These are phyloP conservation scores for Cardiospermum halicacabum DNA, from an alignment of 345 rosid species.

Conservation along the genomic window DNA sequence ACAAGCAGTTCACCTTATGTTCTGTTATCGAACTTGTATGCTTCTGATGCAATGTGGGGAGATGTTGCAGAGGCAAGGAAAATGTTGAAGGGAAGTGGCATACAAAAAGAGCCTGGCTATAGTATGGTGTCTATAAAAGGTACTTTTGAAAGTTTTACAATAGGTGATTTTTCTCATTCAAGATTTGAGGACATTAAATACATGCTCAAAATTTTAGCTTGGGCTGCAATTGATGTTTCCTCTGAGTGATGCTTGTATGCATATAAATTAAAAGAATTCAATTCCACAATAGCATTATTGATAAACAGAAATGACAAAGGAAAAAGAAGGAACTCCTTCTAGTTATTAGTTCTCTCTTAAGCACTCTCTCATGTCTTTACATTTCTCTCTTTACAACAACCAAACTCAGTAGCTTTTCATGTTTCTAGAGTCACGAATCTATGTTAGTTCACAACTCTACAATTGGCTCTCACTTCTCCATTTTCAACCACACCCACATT, in stretches of 20 bases:
- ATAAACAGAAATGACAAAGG: neutral
- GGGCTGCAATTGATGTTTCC: conserved; percentile 24
- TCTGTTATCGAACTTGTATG: conserved; percentile 54
- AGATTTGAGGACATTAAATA: conserved; percentile 36
- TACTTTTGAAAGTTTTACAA: conserved; percentile 36
- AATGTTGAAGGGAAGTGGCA: conserved; percentile 48
- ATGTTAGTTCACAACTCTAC: conserved; percentile 43
- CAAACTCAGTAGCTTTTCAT: neutral
- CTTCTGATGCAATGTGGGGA: conserved; percentile 56
- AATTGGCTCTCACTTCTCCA: conserved; percentile 65
- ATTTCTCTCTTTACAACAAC: neutral
- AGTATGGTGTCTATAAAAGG: conserved; percentile 53
- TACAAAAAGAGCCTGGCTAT: conserved; percentile 55
- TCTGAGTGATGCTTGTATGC: neutral
- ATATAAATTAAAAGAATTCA: no score
- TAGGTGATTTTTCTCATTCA: conserved; percentile 43
- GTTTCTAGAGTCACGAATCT: neutral
- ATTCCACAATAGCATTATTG: neutral
- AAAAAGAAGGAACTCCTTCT: neutral
- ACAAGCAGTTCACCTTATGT: conserved; percentile 50
- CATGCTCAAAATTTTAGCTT: conserved; percentile 27
- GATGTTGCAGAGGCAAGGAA: conserved; percentile 50
- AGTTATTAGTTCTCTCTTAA: neutral
- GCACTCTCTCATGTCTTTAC: neutral
- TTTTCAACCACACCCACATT: conserved; percentile 52